A percentile compares a stretch with the other conserved stretches of the same genome.
Evolutionary conservation across 495 filamentous ascomycete genomes (phyloP).

Genomic region (Achaetomiella virescens): DNA sequence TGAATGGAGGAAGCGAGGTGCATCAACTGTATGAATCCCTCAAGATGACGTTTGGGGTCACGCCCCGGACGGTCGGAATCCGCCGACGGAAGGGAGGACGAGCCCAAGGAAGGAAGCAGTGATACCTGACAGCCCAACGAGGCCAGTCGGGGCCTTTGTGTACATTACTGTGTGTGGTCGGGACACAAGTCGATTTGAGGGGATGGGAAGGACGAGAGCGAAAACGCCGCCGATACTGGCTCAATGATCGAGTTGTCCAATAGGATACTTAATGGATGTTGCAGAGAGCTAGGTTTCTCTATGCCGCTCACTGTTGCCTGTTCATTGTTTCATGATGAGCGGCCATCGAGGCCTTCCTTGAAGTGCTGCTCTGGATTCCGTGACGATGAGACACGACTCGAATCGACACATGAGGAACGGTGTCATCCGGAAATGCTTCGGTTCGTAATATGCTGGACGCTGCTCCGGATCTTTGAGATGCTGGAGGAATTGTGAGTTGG

Average conservation of each 20-base stretch:
- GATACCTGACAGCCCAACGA: background rate
- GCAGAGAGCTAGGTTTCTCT: background rate
- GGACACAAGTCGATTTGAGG: background rate
- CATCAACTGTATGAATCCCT: background rate
- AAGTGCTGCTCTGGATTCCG: no score
- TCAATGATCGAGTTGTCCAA: background rate
- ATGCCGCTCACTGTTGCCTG: background rate
- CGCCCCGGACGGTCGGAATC: background rate
- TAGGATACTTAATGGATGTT: background rate
- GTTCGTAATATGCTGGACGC: no score
- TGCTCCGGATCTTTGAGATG: no score
- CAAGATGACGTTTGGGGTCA: background rate
- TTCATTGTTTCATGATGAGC: background rate
- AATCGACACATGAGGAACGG: no score
- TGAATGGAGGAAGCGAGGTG: slow-evolving; percentile 7
- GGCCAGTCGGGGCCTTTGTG: background rate
- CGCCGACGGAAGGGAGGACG: background rate
- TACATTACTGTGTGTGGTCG: background rate
- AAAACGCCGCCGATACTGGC: background rate
- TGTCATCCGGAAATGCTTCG: no score
- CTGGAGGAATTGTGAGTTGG: no score
- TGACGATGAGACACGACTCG: no score
- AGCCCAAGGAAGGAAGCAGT: background rate
- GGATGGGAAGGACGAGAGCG: background rate
- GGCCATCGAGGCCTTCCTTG: no score